Evolutionary conservation across 1,139 yeast species (phyloP).

Genomic region (Scheffersomyces stambukii): DNA sequence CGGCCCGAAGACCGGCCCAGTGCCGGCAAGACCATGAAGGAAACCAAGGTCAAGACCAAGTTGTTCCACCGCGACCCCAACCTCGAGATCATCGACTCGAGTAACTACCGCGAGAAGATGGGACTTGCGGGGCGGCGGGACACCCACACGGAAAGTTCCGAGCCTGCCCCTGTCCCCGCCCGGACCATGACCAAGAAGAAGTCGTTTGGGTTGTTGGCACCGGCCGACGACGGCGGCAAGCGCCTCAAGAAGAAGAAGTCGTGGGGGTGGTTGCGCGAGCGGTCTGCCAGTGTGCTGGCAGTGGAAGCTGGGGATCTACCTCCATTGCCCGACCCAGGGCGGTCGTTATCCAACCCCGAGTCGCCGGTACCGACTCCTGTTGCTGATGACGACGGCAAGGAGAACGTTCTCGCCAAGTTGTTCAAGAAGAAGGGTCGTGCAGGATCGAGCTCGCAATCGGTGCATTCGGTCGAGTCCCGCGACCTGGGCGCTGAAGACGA

Average conservation of each 20-base stretch:
- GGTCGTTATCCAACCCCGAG: slow-evolving; percentile 39
- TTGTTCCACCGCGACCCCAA: slow-evolving; percentile 10
- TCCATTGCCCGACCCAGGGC: slow-evolving; percentile 18
- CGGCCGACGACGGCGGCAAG: slow-evolving; percentile 10
- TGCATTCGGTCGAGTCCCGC: slow-evolving; percentile 8
- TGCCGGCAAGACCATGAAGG: slow-evolving; percentile 4
- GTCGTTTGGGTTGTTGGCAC: slow-evolving; percentile 19
- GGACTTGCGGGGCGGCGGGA: too few relatives aligned
- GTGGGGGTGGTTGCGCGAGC: slow-evolving; percentile 40
- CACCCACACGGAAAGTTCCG: too few relatives aligned
- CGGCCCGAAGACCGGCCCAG: background rate
- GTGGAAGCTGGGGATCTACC: slow-evolving; percentile 19
- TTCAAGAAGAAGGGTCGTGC: slow-evolving; percentile 43
- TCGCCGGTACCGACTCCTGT: too few relatives aligned
- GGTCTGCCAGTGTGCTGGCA: slow-evolving; percentile 29
- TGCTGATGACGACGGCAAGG: slow-evolving; percentile 21
- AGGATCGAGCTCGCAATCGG: slow-evolving; percentile 5
- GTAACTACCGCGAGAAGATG: slow-evolving; percentile 10
- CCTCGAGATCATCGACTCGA: slow-evolving; percentile 12
- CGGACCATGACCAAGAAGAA: slow-evolving; percentile 17
- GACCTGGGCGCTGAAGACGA: slow-evolving; percentile 10
- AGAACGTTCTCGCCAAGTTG: slow-evolving; percentile 40
- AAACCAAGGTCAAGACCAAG: slow-evolving; percentile 12
- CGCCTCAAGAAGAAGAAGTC: slow-evolving; percentile 33
- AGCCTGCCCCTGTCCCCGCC: slow-evolving; percentile 1